Percentiles rank a stretch among this genome's conserved stretches.
Conservation (phyloP, 129 eudicot genomes). For the Centaurea solstitialis region DNA sequence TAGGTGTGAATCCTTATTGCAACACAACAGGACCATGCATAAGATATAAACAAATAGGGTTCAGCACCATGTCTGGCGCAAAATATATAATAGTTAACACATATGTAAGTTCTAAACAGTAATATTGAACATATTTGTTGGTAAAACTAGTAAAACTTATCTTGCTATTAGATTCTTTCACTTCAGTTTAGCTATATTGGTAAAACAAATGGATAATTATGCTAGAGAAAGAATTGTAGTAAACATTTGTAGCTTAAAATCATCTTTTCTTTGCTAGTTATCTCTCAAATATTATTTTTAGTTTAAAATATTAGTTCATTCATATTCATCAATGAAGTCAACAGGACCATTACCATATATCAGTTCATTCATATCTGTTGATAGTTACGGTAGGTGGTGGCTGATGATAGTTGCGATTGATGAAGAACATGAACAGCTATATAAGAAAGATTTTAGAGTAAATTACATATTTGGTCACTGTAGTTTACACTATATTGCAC, state of each 20-base stretch:
- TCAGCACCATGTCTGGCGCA: neutral
- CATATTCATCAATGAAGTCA: neutral
- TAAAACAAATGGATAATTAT: neutral
- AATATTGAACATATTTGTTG: neutral
- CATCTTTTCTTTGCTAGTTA: neutral
- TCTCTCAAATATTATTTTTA: neutral
- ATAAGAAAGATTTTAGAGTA: neutral
- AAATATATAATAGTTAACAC: neutral
- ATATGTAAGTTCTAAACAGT: neutral
- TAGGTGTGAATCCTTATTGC: neutral
- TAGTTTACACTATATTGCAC: no score
- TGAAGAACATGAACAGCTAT: neutral
- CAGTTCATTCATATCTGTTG: neutral
- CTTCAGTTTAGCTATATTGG: neutral
- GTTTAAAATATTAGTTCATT: neutral
- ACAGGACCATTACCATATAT: neutral
- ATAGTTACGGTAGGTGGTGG: neutral
- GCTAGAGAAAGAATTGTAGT: neutral
- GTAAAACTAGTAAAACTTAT: neutral
- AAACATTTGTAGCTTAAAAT: neutral
- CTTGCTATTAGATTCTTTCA: neutral
- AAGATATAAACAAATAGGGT: neutral
- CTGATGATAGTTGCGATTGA: neutral
- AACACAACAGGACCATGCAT: neutral
- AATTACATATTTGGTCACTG: no score